phyloP scores from a whole-genome alignment of 2,329 filamentous ascomycete genomes.

The Xylariaceae sp. region DNA sequence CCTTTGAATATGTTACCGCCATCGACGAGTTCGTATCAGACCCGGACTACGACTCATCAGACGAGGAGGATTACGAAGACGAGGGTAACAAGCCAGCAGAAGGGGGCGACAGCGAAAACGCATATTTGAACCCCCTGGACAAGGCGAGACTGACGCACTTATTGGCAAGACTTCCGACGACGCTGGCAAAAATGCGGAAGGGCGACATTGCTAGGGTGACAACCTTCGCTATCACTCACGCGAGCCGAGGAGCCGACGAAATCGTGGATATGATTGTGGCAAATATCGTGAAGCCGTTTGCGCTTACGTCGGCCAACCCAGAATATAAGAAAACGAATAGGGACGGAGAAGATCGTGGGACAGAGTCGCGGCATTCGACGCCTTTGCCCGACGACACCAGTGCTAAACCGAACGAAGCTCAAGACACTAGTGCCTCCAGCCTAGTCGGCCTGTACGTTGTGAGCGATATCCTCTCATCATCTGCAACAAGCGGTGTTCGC shows the following conservation, averaged over 20 bases:
- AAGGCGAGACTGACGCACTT: constrained; percentile 84
- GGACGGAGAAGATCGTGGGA: constrained; percentile 41
- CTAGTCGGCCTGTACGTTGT: constrained; percentile 79
- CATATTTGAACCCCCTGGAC: constrained; percentile 79
- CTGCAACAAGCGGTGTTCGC: constrained; percentile 74
- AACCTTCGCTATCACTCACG: constrained; percentile 85
- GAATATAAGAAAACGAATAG: constrained; percentile 47
- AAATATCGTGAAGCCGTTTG: constrained; percentile 79
- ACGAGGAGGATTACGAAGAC: constrained; percentile 74
- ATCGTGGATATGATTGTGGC: constrained; percentile 85
- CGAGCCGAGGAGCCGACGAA: constrained; percentile 82
- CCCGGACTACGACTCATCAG: constrained; percentile 82
- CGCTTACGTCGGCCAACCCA: constrained; percentile 71
- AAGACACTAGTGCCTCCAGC: constrained; percentile 72
- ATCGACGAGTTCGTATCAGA: constrained; percentile 83
- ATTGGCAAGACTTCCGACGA: constrained; percentile 78
- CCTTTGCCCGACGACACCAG: constrained; percentile 43
- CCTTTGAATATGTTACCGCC: constrained; percentile 77
- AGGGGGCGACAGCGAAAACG: constrained; percentile 50
- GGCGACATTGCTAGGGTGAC: constrained; percentile 87
- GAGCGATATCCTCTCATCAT: constrained; percentile 77
- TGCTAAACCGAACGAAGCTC: constrained; percentile 44
- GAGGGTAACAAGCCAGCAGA: constrained; percentile 52
- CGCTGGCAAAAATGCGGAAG: constrained; percentile 72
- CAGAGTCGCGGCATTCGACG: constrained; percentile 42